A percentile compares a stretch with the other conserved stretches of the same genome.
Conservation (phyloP, 1,284 basidiomycete genomes). For the Microstroma glucosiphilum region DNA sequence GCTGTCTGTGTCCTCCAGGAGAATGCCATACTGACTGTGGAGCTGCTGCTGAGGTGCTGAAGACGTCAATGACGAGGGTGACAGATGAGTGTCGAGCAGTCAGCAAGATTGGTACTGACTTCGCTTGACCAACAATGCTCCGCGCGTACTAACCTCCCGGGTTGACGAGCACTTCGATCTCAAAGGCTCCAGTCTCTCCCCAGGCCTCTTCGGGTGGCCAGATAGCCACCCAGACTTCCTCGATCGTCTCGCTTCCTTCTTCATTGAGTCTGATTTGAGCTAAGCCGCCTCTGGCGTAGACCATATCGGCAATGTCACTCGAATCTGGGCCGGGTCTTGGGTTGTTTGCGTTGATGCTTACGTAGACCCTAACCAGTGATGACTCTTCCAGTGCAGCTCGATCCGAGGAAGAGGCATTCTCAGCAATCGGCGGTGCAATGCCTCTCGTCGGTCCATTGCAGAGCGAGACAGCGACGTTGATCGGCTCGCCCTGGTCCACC, state of each 20-base stretch:
- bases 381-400: not conserved
- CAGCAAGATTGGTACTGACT: too few species aligned
- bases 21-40: not conserved
- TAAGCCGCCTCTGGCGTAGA: not conserved
- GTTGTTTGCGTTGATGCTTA: not conserved
- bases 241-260: not conserved
- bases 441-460: not conserved
- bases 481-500: not conserved
- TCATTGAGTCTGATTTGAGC: not conserved
- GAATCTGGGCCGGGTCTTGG: not conserved
- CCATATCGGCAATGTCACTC: not conserved
- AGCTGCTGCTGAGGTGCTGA: not conserved
- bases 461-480: slow-evolving; percentile 4
- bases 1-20: slow-evolving; percentile 40
- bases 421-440: not conserved
- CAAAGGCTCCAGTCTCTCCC: not conserved
- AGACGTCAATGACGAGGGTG: too few species aligned
- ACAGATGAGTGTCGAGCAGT: too few species aligned
- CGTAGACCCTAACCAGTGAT: not conserved
- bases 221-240: slow-evolving; percentile 2
- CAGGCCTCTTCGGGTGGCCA: not conserved
- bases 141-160: not conserved
- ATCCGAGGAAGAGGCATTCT: not conserved
- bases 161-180: not conserved
- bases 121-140: too few species aligned